Base-by-base conservation (phyloP, 768 basidiomycete species). In the Candolleomyces aberdarensis region DNA sequence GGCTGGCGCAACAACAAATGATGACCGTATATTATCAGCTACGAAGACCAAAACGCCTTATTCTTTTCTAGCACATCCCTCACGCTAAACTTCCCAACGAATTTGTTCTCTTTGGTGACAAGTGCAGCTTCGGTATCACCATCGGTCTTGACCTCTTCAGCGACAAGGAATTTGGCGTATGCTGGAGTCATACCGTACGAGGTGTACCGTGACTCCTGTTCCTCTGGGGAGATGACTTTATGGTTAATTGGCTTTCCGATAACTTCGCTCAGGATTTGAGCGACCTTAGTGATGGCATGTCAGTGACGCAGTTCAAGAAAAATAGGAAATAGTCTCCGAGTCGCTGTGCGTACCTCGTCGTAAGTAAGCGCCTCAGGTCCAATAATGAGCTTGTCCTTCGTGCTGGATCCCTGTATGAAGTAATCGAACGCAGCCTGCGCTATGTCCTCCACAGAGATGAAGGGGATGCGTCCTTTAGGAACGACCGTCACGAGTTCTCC, bases 321-420 rank as follows among this genome's bases (percentile, higher is more conserved):
- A 19, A 19, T 3, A 26, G 3, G 14, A 15, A 19, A 10, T 29
- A 7, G 14, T 15, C 14, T 15, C n/a, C n/a, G n/a, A 29, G 15
- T 11, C 10, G 11, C 26, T 5, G 32, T 14, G 64, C 68, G 47
- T 47, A 64, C 69, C 52, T 74, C 64, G 52, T 70, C 69, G 55
- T 72, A 72, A 17, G 69, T 63, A 3, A 69, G 58, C 10, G 71
- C 51, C 29, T 74, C 67, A 0, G 72, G 74, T 11, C 74, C 74
- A 32, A 74, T 56, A 14, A 75, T 57, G 66, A 59, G 1, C 59
- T 44, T 10, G 70, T 62, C 64, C 40, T 63, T 58, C 17, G 43
- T 32, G 20, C 39, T 9, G 26, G 39, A 20, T 52, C 56, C 20
- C 64, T 57, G 17, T 66, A 61, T 62, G 8, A 74, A 62, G 13